These are phyloP conservation scores for Meyerozyma guilliermondii DNA, from an alignment of 1,139 yeast genomes.

Conservation along the genomic window DNA sequence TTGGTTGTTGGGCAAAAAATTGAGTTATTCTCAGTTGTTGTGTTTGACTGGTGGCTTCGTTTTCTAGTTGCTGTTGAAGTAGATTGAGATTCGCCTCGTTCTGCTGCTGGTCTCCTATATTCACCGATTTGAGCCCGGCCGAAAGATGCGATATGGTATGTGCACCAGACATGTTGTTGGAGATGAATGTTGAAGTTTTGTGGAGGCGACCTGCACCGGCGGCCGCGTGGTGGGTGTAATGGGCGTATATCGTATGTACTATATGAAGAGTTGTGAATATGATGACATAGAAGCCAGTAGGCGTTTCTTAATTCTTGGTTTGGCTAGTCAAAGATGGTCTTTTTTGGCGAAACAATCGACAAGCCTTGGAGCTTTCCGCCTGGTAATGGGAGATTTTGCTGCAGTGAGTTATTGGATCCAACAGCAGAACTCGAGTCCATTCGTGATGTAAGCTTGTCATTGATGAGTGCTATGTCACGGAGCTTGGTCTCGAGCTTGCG, in stretches of 20 bases:
- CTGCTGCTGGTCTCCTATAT: constrained; percentile 37
- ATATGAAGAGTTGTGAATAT: too few relatives aligned
- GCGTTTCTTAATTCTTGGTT: neutral
- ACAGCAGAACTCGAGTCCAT: constrained; percentile 6
- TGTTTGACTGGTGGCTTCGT: constrained; percentile 30
- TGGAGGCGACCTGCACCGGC: neutral
- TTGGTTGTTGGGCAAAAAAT: constrained; percentile 74
- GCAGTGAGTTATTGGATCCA: constrained; percentile 3
- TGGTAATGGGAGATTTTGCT: constrained; percentile 8
- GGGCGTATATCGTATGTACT: neutral
- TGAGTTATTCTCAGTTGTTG: constrained; percentile 58
- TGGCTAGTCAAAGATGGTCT: constrained; percentile 24
- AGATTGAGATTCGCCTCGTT: constrained; percentile 36
- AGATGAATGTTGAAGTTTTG: neutral
- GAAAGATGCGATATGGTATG: constrained; percentile 41
- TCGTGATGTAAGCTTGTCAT: constrained; percentile 30
- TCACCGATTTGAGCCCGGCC: constrained; percentile 46
- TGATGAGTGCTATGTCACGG: constrained; percentile 29
- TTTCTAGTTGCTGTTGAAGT: constrained; percentile 39
- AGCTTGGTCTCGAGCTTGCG: constrained; percentile 34
- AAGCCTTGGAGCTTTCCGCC: constrained; percentile 43
- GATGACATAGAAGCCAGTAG: too few relatives aligned
- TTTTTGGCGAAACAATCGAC: constrained; percentile 35
- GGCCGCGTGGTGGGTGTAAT: neutral
- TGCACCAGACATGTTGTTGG: constrained; percentile 3